phyloP scores from a whole-genome alignment of 2,329 filamentous ascomycete genomes.

The Cercospora zeina region DNA sequence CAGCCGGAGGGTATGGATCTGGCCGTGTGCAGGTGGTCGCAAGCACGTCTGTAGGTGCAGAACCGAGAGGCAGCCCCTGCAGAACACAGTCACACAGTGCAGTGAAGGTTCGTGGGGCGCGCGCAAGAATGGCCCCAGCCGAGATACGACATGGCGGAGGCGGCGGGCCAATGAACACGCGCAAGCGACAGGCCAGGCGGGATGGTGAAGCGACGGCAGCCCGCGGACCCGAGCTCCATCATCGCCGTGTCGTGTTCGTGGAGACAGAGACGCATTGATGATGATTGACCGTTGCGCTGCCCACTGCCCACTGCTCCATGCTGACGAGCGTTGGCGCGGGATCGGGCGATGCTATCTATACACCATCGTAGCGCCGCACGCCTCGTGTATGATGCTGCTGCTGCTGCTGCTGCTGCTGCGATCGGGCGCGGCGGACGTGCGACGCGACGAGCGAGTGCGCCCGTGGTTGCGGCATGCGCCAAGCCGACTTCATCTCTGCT shows the following conservation, averaged over 20 bases:
- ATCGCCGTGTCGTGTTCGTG: constrained; percentile 1
- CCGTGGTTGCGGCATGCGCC: constrained; percentile 6
- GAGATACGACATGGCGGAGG: background rate
- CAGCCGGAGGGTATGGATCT: constrained; percentile 1
- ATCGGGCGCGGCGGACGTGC: background rate
- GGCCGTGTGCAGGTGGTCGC: background rate
- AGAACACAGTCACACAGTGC: background rate
- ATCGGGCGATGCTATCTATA: too few species aligned
- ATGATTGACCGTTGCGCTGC: too few species aligned
- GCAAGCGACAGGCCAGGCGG: constrained; percentile 4
- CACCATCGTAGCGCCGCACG: too few species aligned
- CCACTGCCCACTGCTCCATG: too few species aligned
- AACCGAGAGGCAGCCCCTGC: constrained; percentile 5
- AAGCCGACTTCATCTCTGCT: constrained; percentile 5
- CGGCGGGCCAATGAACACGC: constrained; percentile 13
- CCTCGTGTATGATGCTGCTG: too few species aligned
- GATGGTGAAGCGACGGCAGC: constrained; percentile 12
- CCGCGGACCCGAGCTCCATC: constrained; percentile 9
- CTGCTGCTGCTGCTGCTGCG: too few species aligned
- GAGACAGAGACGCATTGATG: constrained; percentile 1
- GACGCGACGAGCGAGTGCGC: constrained; percentile 1
- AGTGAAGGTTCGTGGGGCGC: background rate
- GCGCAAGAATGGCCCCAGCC: constrained; percentile 10
- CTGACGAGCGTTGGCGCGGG: background rate
- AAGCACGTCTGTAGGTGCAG: background rate